Evolutionary conservation across 2,329 filamentous ascomycete species (phyloP).

Genomic region (Westerdykella sp.): DNA sequence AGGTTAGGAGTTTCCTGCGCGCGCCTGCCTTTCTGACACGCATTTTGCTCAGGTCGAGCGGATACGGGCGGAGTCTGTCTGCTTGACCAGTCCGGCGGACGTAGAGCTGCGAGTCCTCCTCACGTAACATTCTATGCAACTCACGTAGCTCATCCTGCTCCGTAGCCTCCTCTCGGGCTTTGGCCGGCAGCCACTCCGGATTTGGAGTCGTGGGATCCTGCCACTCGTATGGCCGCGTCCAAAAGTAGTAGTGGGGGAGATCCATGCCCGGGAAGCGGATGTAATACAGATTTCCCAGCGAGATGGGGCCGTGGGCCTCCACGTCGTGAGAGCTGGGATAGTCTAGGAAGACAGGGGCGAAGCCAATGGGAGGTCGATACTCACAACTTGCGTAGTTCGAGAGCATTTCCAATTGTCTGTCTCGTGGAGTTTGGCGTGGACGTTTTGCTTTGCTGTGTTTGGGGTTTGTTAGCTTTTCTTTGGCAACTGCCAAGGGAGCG

Average conservation of each 20-base stretch:
- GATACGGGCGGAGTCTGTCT: background rate
- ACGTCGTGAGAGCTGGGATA: constrained; percentile 3
- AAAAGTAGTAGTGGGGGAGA: constrained; percentile 32
- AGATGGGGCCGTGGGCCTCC: background rate
- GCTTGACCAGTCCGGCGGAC: background rate
- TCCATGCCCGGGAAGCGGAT: constrained; percentile 22
- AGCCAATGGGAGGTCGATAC: constrained; percentile 22
- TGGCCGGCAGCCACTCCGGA: constrained; percentile 8
- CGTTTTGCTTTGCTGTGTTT: background rate
- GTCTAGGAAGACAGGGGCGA: constrained; percentile 22
- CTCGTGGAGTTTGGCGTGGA: background rate
- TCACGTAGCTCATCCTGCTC: background rate
- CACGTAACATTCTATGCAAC: background rate
- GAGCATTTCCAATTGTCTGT: constrained; percentile 1
- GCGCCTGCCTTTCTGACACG: constrained; percentile 8
- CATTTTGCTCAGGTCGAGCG: background rate
- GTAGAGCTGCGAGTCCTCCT: background rate
- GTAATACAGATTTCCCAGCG: constrained; percentile 21
- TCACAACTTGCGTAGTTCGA: constrained; percentile 18
- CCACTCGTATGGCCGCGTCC: constrained; percentile 17
- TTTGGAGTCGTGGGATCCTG: constrained; percentile 17
- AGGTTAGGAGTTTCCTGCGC: constrained; percentile 5
- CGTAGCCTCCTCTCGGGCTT: background rate
- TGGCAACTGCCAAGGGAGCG: constrained; percentile 8
- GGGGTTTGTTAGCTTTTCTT: constrained; percentile 9